Evolutionary conservation across 176 grass and related monocot genomes (phyloP).

Genomic region (Oropetium thomaeum): DNA sequence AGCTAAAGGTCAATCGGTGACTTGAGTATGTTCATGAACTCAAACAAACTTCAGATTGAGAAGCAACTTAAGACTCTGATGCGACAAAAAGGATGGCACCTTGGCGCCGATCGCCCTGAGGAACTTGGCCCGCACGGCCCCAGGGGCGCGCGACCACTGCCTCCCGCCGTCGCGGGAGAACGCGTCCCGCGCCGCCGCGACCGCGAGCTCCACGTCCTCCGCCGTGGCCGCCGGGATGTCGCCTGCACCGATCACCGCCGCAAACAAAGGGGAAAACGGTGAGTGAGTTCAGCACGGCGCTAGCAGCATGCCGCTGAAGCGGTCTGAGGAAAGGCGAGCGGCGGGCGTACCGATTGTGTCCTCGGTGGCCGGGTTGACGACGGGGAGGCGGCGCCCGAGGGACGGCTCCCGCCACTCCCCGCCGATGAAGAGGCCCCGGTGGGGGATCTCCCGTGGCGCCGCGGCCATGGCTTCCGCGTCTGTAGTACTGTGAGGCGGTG

Average conservation of each 20-base stretch:
- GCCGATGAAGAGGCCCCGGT: constrained; percentile 77
- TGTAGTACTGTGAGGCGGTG: background rate
- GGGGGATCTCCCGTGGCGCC: constrained; percentile 40
- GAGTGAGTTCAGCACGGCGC: background rate
- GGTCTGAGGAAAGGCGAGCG: background rate
- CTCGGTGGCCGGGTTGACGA: constrained; percentile 88
- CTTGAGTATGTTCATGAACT: background rate
- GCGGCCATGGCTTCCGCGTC: constrained; percentile 22
- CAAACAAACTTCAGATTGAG: background rate
- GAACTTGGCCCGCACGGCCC: constrained; percentile 60
- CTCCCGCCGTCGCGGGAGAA: constrained; percentile 57
- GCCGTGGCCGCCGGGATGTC: constrained; percentile 82
- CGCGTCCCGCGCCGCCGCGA: constrained; percentile 67
- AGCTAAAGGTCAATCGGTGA: background rate
- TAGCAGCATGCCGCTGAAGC: background rate
- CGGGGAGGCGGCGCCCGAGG: constrained; percentile 63
- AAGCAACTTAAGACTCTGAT: background rate
- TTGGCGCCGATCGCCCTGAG: constrained; percentile 80
- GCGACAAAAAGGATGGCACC: constrained; percentile 25
- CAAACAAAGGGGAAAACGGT: background rate
- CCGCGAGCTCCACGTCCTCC: constrained; percentile 93
- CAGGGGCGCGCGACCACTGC: constrained; percentile 65
- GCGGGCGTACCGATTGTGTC: constrained; percentile 51
- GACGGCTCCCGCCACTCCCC: constrained; percentile 76
- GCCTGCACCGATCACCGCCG: constrained; percentile 38